phyloP scores from a whole-genome alignment of 306 rosid species.

The Cicer judaicum region DNA sequence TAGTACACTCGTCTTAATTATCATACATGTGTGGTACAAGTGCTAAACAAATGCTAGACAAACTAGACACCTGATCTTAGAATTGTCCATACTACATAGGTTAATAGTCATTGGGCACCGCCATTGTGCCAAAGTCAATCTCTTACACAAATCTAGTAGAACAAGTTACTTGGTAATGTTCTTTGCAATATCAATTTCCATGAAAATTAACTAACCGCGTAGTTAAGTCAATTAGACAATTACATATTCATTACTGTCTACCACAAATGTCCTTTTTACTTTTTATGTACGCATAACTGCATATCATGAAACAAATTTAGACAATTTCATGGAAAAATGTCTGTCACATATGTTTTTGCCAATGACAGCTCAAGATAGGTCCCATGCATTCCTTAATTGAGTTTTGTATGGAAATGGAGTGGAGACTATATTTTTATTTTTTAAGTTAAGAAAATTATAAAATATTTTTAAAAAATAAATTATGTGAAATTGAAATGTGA shows the following conservation, averaged over 20 bases:
- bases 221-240: background rate
- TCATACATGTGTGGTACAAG: no score
- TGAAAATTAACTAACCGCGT: constrained; percentile 2
- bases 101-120: background rate
- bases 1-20: no score
- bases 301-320: background rate
- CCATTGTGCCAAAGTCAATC: background rate
- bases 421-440: no score
- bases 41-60: no score
- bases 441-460: no score
- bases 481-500: no score
- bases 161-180: background rate
- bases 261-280: background rate
- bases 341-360: constrained; percentile 7
- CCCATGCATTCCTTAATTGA: background rate
- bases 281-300: background rate
- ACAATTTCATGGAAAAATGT: constrained; percentile 9
- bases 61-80: no score
- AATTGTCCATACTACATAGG: no score
- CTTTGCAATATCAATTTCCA: background rate
- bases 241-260: background rate
- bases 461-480: no score
- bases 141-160: background rate
- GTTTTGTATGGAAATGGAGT: no score
- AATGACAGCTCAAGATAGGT: background rate